Conservation (phyloP, 192 early-diverging fungal species). For the Coemansia sp. region DNA sequence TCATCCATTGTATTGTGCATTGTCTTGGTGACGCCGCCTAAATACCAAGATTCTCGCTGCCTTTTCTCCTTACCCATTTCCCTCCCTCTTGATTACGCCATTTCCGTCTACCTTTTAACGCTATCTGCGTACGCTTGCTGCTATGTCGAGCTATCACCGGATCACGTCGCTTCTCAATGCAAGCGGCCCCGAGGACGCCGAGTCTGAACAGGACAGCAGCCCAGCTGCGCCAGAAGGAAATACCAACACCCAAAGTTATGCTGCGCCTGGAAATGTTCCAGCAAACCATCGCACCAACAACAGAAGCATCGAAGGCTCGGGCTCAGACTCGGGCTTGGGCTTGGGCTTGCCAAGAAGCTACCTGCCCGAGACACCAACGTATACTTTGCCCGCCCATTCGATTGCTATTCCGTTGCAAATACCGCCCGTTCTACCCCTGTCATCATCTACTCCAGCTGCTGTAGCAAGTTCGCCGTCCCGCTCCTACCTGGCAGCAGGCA, state of each 20-base stretch:
- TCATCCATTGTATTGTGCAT: too few relatives aligned
- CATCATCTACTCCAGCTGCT: neutral
- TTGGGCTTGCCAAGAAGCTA: neutral
- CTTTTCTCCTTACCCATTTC: conserved; percentile 3
- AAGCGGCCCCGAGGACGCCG: neutral
- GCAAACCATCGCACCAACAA: neutral
- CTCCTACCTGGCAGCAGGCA: neutral
- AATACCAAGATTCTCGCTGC: neutral
- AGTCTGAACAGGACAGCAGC: neutral
- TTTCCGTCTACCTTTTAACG: neutral
- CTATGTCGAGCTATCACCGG: conserved; percentile 26
- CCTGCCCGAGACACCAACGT: neutral
- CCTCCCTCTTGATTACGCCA: neutral
- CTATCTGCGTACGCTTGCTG: neutral
- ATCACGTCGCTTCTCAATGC: conserved; percentile 28
- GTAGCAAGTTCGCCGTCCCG: neutral
- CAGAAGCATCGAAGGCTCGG: too few relatives aligned
- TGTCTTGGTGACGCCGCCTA: too few relatives aligned
- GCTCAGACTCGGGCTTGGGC: neutral
- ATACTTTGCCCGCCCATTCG: neutral
- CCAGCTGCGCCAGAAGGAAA: neutral
- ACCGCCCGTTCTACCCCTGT: neutral
- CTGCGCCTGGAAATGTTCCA: neutral
- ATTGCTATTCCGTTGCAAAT: neutral
- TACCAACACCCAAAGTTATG: neutral